Conservation (phyloP, 176 grass and related monocot species). For the Pharus latifolius region DNA sequence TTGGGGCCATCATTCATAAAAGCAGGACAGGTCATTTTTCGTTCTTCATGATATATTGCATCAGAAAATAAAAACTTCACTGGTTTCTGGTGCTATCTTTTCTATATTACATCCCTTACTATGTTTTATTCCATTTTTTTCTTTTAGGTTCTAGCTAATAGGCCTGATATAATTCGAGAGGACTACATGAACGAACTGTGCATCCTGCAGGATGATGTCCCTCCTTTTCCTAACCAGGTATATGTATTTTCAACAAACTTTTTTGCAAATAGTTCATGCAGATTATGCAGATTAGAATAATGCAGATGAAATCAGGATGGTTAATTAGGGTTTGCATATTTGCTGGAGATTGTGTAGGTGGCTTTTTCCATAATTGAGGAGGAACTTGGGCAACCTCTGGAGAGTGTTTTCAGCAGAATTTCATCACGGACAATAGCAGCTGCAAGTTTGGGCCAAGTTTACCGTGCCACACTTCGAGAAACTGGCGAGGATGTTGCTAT, state of each 20-base stretch:
- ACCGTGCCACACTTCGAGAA: constrained; percentile 83
- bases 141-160: constrained; percentile 84
- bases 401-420: constrained; percentile 83
- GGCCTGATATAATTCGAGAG: constrained; percentile 96
- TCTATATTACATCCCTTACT: background rate
- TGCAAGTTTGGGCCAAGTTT: constrained; percentile 98
- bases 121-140: background rate
- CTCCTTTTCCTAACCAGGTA: constrained; percentile 89
- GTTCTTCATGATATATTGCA: background rate
- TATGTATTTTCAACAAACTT: background rate
- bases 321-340: background rate
- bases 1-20: constrained; percentile 97
- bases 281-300: background rate
- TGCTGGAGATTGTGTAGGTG: constrained; percentile 33
- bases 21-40: constrained; percentile 75
- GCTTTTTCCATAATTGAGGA: constrained; percentile 97
- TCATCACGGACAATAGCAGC: constrained; percentile 92
- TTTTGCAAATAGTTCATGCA: background rate
- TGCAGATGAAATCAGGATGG: background rate
- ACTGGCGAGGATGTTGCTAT: constrained; percentile 98
- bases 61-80: background rate
- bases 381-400: constrained; percentile 78
- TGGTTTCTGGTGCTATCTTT: background rate
- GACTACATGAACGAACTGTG: constrained; percentile 99
- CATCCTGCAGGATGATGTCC: constrained; percentile 96